phyloP scores from a whole-genome alignment of 169 alveolate genomes.

The Plasmodium ovale region DNA sequence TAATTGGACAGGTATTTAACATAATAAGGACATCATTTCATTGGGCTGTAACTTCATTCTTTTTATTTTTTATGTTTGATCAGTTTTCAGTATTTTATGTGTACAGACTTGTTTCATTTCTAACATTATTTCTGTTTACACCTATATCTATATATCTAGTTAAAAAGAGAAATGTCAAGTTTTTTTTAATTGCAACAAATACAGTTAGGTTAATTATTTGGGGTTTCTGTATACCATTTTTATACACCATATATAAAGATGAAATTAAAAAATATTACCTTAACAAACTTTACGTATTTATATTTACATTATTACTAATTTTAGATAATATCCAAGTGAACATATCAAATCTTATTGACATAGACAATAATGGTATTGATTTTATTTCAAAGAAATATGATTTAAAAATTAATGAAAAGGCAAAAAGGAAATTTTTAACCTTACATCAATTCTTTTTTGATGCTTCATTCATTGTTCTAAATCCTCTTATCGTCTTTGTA shows the following conservation, averaged over 20 bases:
- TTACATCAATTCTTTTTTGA: constrained; percentile 64
- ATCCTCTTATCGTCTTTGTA: constrained; percentile 43
- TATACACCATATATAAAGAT: constrained; percentile 27
- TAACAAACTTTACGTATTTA: constrained; percentile 12
- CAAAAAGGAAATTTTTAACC: constrained; percentile 28
- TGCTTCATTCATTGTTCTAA: constrained; percentile 28
- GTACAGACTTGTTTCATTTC: constrained; percentile 39
- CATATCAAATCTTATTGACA: constrained; percentile 39
- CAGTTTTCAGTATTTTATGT: constrained; percentile 62
- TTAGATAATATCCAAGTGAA: constrained; percentile 37
- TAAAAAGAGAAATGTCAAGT: constrained; percentile 10
- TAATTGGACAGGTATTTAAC: constrained; percentile 42
- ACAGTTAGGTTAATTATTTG: constrained; percentile 31
- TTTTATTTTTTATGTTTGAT: constrained; percentile 39
- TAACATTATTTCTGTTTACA: constrained; percentile 35
- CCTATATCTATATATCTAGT: constrained; percentile 64
- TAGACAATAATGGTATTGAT: constrained; percentile 70
- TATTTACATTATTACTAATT: constrained; percentile 9
- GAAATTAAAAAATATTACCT: constrained; percentile 55
- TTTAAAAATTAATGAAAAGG: constrained; percentile 29
- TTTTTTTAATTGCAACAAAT: constrained; percentile 42
- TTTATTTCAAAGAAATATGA: constrained; percentile 41
- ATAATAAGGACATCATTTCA: constrained; percentile 68
- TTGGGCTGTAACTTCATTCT: constrained; percentile 56
- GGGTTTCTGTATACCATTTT: constrained; percentile 43